Base-by-base conservation (phyloP, 495 filamentous ascomycete genomes). In the Hypoxylon cercidicola region DNA sequence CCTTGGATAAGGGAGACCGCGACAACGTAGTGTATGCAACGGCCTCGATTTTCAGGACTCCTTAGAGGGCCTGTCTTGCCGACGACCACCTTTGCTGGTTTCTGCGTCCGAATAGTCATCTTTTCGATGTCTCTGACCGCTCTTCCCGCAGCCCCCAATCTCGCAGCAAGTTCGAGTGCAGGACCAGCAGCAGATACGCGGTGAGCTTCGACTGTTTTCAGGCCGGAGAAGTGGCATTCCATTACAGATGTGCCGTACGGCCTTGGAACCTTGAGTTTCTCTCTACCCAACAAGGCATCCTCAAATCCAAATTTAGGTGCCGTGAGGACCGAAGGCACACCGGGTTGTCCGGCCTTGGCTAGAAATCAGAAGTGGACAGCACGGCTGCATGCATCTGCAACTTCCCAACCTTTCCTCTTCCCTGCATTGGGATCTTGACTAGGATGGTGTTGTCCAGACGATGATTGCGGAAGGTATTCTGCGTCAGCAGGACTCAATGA, bases 361-460 rank as follows among this genome's bases (percentile, higher is more conserved):
- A 81, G 52, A 0, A 78, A 48, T 0, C 71, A 69, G n/a, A 82
- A 63, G 15, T 82, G 74, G 3, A 84, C 78, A 1, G 80, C 81
- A 30, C 80, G 72, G 63, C 75, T 76, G 15, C 71, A 73, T 0
- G 81, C 80, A 64, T 81, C 76, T 0, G 75, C 81, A 1, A 75
- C 79, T 0, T 79, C 80, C 81, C 81, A 83, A 0, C 80, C 81
- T 55, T 82, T 82, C 0, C 78, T 72, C 7, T 78, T 74, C 9
- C 70, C 73, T 0, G 80, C 74, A 40, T 76, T 0, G 79, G 78
- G 2, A 84, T 46, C 50, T 82, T 80, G 32, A 81, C 78, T 0
- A 82, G 68, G 13, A 84, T 73, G 0, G 72, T 72, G 69, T 82
- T 81, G 62, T 84, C 81, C 0, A 83, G 62, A 0, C 81, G 81